phyloP scores from a whole-genome alignment of 345 rosid species.

The Populus davidiana region DNA sequence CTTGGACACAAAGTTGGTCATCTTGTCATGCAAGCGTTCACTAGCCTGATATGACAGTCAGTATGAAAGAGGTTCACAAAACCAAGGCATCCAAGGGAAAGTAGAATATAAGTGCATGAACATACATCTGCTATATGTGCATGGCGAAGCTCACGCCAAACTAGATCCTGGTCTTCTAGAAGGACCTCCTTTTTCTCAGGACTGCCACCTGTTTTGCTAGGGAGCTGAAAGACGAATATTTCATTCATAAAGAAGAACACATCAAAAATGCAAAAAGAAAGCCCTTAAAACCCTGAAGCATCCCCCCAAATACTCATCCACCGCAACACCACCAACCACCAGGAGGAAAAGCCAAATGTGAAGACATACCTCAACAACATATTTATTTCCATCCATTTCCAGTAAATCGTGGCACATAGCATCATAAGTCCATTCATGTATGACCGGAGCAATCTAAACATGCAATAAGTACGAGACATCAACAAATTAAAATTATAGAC shows the following conservation, averaged over 20 bases:
- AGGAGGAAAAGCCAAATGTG: slow-evolving; percentile 6
- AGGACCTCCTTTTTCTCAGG: slow-evolving; percentile 77
- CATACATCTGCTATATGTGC: slow-evolving; percentile 89
- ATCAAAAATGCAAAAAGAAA: background rate
- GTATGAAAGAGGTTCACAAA: slow-evolving; percentile 15
- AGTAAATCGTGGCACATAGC: slow-evolving; percentile 98
- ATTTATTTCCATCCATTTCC: slow-evolving; percentile 86
- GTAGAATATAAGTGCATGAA: slow-evolving; percentile 10
- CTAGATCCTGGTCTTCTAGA: slow-evolving; percentile 79
- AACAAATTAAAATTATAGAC: slow-evolving; percentile 2
- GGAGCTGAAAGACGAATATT: slow-evolving; percentile 45
- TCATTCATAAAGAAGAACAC: slow-evolving; percentile 2
- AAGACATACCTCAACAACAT: slow-evolving; percentile 55
- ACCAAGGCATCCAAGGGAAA: slow-evolving; percentile 11
- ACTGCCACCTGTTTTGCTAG: slow-evolving; percentile 66
- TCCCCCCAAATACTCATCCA: background rate
- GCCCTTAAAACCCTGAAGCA: background rate
- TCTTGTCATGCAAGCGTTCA: slow-evolving; percentile 83
- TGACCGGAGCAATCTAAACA: slow-evolving; percentile 83
- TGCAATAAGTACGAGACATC: slow-evolving; percentile 15
- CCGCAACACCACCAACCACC: too few species aligned
- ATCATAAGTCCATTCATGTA: slow-evolving; percentile 98
- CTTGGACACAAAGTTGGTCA: slow-evolving; percentile 75
- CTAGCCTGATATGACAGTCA: slow-evolving; percentile 63
- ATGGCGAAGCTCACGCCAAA: slow-evolving; percentile 95